These are phyloP conservation scores for Solanum habrochaites DNA, from an alignment of 257 asterid genomes.

Conservation along the genomic window DNA sequence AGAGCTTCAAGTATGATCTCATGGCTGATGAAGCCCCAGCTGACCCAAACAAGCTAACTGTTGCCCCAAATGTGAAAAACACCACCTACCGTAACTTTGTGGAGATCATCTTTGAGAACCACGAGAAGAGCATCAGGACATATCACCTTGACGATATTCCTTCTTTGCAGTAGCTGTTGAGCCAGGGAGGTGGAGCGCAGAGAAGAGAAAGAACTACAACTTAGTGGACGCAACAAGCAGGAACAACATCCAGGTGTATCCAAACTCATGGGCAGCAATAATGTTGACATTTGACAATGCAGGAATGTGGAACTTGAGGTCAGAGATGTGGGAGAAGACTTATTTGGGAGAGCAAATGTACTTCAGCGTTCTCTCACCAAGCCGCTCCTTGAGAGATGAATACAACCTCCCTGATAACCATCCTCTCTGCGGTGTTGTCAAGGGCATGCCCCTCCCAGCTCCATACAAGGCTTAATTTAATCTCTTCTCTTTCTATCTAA, in stretches of 20 bases:
- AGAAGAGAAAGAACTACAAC: slow-evolving; percentile 43
- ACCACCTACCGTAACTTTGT: slow-evolving; percentile 30
- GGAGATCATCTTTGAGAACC: slow-evolving; percentile 11
- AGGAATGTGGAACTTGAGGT: slow-evolving; percentile 46
- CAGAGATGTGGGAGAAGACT: slow-evolving; percentile 39
- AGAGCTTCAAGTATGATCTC: slow-evolving; percentile 25
- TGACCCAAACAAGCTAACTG: background rate
- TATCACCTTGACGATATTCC: slow-evolving; percentile 45
- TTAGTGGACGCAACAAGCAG: slow-evolving; percentile 22
- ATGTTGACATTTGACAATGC: slow-evolving; percentile 41
- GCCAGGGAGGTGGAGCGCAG: slow-evolving; percentile 36
- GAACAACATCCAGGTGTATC: slow-evolving; percentile 47
- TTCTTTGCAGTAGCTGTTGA: slow-evolving; percentile 48
- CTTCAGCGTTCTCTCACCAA: slow-evolving; percentile 31
- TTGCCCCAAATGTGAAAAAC: slow-evolving; percentile 29
- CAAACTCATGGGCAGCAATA: slow-evolving; percentile 46
- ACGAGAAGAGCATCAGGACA: slow-evolving; percentile 42
- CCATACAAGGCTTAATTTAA: slow-evolving; percentile 7
- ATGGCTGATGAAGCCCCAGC: slow-evolving; percentile 29
- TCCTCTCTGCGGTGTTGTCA: slow-evolving; percentile 28
- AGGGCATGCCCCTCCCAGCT: slow-evolving; percentile 21
- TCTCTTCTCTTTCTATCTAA: background rate
- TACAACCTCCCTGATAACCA: slow-evolving; percentile 24
- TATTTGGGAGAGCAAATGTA: slow-evolving; percentile 47
- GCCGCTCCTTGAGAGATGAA: slow-evolving; percentile 33